These are phyloP conservation scores for Pleurotus tuoliensis DNA, from an alignment of 768 basidiomycete genomes.

Conservation along the genomic window DNA sequence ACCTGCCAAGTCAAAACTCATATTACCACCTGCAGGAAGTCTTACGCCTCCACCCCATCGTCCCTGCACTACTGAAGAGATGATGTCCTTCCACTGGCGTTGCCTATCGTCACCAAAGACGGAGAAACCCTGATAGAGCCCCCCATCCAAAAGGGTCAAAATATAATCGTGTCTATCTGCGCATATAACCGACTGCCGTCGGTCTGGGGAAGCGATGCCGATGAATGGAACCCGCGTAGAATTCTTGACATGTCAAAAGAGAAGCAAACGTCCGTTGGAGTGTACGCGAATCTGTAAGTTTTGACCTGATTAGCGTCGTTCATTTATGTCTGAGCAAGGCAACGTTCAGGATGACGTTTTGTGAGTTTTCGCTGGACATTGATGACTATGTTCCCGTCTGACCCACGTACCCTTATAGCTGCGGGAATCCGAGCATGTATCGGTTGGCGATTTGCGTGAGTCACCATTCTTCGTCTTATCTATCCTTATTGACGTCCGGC, in stretches of 20 bases:
- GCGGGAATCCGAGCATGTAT: slow-evolving; percentile 11
- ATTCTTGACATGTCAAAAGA: slow-evolving; percentile 10
- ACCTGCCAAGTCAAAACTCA: background rate
- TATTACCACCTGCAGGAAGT: slow-evolving; percentile 16
- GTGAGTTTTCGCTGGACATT: background rate
- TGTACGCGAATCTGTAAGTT: slow-evolving; percentile 24
- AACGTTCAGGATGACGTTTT: background rate
- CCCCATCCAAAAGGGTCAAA: slow-evolving; percentile 30
- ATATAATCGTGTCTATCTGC: slow-evolving; percentile 28
- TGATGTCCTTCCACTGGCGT: slow-evolving; percentile 39
- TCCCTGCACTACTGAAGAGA: slow-evolving; percentile 25
- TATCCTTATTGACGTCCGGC: background rate
- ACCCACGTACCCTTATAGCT: background rate
- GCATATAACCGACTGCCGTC: slow-evolving; percentile 29
- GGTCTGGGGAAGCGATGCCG: slow-evolving; percentile 19
- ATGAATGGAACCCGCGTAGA: slow-evolving; percentile 16
- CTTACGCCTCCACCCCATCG: slow-evolving; percentile 28
- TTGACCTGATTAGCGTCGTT: no score
- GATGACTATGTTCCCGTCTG: background rate
- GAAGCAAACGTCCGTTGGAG: slow-evolving; percentile 18
- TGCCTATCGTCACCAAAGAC: slow-evolving; percentile 27
- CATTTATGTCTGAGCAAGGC: no score
- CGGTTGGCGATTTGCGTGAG: slow-evolving; percentile 13
- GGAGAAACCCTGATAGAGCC: slow-evolving; percentile 30
- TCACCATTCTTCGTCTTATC: slow-evolving; percentile 15